A percentile compares a stretch with the other conserved stretches of the same genome.
phyloP scores from a whole-genome alignment of 306 rosid species.

The Ziziphus jujuba region DNA sequence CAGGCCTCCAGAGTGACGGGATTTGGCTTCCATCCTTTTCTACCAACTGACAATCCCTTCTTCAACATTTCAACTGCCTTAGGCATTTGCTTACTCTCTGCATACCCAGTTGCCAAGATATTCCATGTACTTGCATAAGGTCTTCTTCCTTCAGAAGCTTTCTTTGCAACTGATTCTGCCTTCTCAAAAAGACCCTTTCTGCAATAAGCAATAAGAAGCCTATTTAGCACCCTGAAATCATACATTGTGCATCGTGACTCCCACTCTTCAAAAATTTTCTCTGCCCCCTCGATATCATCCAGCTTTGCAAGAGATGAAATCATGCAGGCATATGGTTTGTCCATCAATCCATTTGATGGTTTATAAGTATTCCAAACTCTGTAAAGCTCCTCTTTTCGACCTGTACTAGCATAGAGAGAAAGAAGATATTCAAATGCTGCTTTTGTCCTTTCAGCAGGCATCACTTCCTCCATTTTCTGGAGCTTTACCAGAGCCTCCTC shows the following conservation, averaged over 20 bases:
- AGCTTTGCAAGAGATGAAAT: conserved; percentile 33
- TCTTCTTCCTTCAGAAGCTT: conserved; percentile 24
- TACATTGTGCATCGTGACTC: conserved; percentile 27
- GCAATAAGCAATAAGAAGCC: conserved; percentile 41
- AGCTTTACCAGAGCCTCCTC: conserved; percentile 31
- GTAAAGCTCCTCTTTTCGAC: conserved; percentile 30
- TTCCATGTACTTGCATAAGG: conserved; percentile 36
- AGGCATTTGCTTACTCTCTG: conserved; percentile 18
- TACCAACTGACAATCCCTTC: conserved; percentile 30
- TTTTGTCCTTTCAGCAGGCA: conserved; percentile 3
- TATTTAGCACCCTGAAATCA: conserved; percentile 40
- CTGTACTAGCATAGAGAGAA: conserved; percentile 28
- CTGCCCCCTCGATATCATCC: conserved; percentile 40
- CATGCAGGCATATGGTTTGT: conserved; percentile 33
- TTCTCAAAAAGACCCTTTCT: conserved; percentile 34
- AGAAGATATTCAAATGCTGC: conserved; percentile 31
- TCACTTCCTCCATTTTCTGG: conserved; percentile 30
- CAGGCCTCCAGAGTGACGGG: conserved; percentile 18
- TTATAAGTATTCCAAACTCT: conserved; percentile 38
- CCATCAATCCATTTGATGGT: conserved; percentile 11
- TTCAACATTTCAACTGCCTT: conserved; percentile 37
- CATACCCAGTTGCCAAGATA: conserved; percentile 36
- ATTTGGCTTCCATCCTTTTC: conserved; percentile 34
- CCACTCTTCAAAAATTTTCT: conserved; percentile 40
- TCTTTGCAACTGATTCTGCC: conserved; percentile 32